phyloP scores from a whole-genome alignment of 495 filamentous ascomycete species.

The Xylaria longipes region DNA sequence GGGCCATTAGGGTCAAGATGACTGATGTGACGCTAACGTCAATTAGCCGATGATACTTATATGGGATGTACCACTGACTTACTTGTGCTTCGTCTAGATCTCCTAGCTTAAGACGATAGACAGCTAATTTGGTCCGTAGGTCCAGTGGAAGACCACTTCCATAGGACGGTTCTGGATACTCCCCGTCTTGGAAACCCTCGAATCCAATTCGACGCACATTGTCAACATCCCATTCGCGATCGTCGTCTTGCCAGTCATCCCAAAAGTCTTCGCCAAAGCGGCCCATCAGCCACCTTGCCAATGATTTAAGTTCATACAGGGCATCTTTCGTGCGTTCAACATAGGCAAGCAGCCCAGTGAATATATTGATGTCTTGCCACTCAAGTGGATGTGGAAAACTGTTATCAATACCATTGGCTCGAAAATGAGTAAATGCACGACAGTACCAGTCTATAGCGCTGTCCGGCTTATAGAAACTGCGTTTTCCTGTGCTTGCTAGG shows the following conservation, averaged over 20 bases:
- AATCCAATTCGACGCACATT: conserved; percentile 70
- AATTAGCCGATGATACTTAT: conserved; percentile 19
- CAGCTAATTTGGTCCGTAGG: conserved; percentile 81
- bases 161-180: conserved; percentile 67
- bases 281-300: conserved; percentile 83
- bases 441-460: conserved; percentile 68
- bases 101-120: conserved; percentile 75
- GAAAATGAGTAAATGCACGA: conserved; percentile 61
- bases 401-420: conserved; percentile 48
- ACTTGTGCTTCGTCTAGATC: conserved; percentile 79
- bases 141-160: conserved; percentile 80
- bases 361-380: conserved; percentile 86
- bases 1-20: conserved; percentile 34
- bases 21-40: conserved; percentile 39
- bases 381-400: conserved; percentile 64
- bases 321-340: conserved; percentile 66
- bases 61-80: conserved; percentile 35
- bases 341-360: conserved; percentile 77
- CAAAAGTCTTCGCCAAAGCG: conserved; percentile 77
- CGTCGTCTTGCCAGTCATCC: conserved; percentile 77
- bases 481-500: conserved; percentile 34
- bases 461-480: conserved; percentile 36
- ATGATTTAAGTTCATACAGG: conserved; percentile 67
- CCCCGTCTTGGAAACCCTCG: conserved; percentile 57
- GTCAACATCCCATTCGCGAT: conserved; percentile 88